Conservation (phyloP, 2,329 filamentous ascomycete genomes). For the Fusarium lateritium region DNA sequence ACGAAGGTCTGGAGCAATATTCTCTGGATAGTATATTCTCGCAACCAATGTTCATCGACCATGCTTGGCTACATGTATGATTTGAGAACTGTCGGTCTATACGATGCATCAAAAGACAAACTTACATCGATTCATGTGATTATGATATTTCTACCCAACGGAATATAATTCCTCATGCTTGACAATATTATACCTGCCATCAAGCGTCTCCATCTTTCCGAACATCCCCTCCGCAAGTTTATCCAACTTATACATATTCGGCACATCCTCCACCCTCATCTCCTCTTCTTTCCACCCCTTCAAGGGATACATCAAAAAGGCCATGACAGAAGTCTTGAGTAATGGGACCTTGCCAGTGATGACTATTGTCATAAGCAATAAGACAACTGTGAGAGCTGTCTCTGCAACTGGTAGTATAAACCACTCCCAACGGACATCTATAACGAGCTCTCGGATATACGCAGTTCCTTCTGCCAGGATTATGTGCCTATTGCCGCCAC, state of each 20-base stretch:
- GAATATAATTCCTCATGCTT: not conserved
- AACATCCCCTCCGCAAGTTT: not conserved
- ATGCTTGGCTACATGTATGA: slow-evolving; percentile 39
- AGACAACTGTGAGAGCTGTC: not conserved
- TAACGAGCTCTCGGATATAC: slow-evolving; percentile 1
- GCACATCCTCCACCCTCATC: not conserved
- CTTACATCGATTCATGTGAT: too few species aligned
- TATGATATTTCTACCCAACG: too few species aligned
- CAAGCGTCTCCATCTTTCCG: slow-evolving; percentile 1
- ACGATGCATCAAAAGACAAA: too few species aligned
- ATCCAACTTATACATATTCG: slow-evolving; percentile 1
- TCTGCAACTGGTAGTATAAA: slow-evolving; percentile 7
- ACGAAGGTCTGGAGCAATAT: slow-evolving; percentile 34
- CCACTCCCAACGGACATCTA: slow-evolving; percentile 23
- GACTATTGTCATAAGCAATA: slow-evolving; percentile 4
- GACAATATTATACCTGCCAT: not conserved
- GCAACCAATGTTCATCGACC: slow-evolving; percentile 41
- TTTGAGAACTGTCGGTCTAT: not conserved
- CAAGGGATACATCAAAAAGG: slow-evolving; percentile 6
- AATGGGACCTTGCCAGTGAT: not conserved
- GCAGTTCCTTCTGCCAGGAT: not conserved
- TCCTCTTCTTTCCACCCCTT: not conserved
- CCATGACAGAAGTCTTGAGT: slow-evolving; percentile 14
- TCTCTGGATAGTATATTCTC: slow-evolving; percentile 42
- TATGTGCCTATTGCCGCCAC: slow-evolving; percentile 11